A percentile compares a stretch with the other conserved stretches of the same genome.
phyloP scores from a whole-genome alignment of 129 eudicot species.

The Pittosporum tobira region DNA sequence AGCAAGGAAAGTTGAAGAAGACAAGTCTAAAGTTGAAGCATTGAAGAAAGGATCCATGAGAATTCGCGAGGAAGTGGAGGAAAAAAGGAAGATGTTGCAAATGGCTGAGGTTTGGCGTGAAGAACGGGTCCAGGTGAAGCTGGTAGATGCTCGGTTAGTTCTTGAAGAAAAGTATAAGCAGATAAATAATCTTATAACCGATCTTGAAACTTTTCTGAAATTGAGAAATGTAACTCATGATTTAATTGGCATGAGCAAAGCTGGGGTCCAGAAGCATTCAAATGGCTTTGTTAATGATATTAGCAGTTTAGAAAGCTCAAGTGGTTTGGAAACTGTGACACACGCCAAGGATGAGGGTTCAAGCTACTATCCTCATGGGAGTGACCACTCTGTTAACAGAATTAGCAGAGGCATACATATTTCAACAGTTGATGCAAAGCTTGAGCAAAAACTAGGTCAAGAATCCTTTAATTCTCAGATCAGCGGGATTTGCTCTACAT shows the following conservation, averaged over 20 bases:
- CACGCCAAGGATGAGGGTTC: conserved; percentile 10
- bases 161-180: conserved; percentile 22
- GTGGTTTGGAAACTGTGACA: conserved; percentile 19
- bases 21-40: conserved; percentile 12
- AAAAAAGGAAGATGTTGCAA: conserved; percentile 38
- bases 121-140: conserved; percentile 30
- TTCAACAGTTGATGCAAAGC: background rate
- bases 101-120: conserved; percentile 34
- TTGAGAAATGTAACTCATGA: conserved; percentile 5
- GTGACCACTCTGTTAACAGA: conserved; percentile 10
- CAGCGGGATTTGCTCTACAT: conserved; percentile 8
- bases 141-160: conserved; percentile 27
- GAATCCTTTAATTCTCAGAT: conserved; percentile 6
- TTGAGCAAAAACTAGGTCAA: conserved; percentile 1
- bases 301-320: background rate
- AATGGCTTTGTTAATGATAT: background rate
- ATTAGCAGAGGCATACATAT: background rate
- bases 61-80: conserved; percentile 14
- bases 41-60: conserved; percentile 11
- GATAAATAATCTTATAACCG: conserved; percentile 20
- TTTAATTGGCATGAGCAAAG: conserved; percentile 9
- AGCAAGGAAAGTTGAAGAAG: conserved; percentile 22
- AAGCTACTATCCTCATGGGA: conserved; percentile 6
- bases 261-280: conserved; percentile 3
- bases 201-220: conserved; percentile 16